Percentiles rank a stretch among this genome's conserved stretches.
Conservation (phyloP, 2,329 filamentous ascomycete species). For the Colletotrichum australisinense region DNA sequence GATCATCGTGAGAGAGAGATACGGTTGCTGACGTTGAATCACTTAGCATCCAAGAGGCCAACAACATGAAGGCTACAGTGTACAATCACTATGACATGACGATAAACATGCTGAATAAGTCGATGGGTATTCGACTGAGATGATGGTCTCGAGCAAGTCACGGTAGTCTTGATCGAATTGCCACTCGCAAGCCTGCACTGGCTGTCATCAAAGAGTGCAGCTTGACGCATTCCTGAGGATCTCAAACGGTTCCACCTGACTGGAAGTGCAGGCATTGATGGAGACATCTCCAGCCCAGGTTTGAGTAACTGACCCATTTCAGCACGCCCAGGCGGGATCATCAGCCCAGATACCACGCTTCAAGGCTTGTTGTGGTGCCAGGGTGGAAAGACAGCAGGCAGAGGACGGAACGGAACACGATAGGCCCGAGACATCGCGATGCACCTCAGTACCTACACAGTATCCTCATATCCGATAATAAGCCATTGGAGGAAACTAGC, state of each 20-base stretch:
- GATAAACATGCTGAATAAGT: constrained; percentile 78
- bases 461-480: constrained; percentile 7
- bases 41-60: constrained; percentile 8
- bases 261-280: neutral
- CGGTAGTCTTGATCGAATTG: neutral
- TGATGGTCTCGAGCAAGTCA: constrained; percentile 42
- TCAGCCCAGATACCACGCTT: constrained; percentile 8
- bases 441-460: neutral
- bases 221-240: neutral
- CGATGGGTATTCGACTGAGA: constrained; percentile 74
- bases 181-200: neutral
- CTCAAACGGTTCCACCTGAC: neutral
- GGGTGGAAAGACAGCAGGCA: neutral
- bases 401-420: constrained; percentile 2
- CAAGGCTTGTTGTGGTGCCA: constrained; percentile 3
- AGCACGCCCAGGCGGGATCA: neutral
- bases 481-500: constrained; percentile 25
- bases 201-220: neutral
- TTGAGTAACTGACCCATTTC: neutral
- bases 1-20: neutral
- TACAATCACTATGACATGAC: constrained; percentile 77
- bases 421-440: neutral
- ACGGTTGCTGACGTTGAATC: neutral
- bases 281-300: neutral
- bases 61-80: constrained; percentile 43